Evolutionary conservation across 768 basidiomycete species (phyloP).

Genomic region (Tulasnella sp.): DNA sequence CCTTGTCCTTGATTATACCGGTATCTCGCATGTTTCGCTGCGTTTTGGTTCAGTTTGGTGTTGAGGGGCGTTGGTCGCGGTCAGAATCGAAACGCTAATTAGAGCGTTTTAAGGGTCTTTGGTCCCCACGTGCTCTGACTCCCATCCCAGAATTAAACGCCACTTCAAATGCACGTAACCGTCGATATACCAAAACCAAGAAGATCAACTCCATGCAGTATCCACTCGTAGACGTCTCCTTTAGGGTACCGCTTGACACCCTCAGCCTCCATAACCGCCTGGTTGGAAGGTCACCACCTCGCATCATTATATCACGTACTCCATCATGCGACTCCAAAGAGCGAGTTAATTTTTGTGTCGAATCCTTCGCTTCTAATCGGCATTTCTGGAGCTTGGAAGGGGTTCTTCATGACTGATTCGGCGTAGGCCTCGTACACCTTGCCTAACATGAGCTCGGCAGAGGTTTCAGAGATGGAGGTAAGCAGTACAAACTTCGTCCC

Average conservation of each 20-base stretch:
- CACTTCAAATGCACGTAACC: not conserved
- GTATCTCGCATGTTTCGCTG: not conserved
- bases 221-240: not conserved
- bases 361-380: conserved; percentile 89
- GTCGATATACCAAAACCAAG: not conserved
- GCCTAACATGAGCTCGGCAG: conserved; percentile 62
- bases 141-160: not conserved
- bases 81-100: not conserved
- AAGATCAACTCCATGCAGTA: not conserved
- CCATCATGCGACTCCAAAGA: conserved; percentile 5
- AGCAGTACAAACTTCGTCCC: conserved; percentile 94
- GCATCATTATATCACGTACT: not conserved
- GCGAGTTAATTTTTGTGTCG: conserved; percentile 38
- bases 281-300: not conserved
- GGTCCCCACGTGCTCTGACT: not conserved
- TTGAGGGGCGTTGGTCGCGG: not conserved
- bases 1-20: conserved; percentile 21
- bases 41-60: not conserved
- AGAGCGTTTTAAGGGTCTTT: not conserved
- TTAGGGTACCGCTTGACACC: not conserved
- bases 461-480: conserved; percentile 68
- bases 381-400: conserved; percentile 99
- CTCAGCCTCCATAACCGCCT: not conserved
- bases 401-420: conserved; percentile 97
- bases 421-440: conserved; percentile 90